Conservation (phyloP, 768 basidiomycete species). For the Tricholomella constricta region DNA sequence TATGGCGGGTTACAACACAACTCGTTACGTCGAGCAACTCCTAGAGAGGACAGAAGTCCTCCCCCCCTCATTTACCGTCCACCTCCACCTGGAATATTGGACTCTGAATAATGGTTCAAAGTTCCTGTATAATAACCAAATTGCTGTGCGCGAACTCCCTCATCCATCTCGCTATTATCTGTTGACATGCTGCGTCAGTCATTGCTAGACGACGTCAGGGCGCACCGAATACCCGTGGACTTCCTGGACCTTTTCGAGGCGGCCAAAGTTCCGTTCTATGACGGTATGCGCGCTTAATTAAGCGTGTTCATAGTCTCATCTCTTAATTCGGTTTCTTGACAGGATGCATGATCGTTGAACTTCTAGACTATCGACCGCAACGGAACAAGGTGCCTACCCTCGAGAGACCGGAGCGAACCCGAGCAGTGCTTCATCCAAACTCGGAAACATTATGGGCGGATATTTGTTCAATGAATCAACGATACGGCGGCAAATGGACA, state of each 20-base stretch:
- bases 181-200: conserved; percentile 44
- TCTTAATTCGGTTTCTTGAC: conserved; percentile 2
- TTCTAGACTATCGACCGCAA: conserved; percentile 73
- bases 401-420: conserved; percentile 62
- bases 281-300: conserved; percentile 52
- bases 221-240: conserved; percentile 83
- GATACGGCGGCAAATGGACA: conserved; percentile 58
- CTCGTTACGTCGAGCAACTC: conserved; percentile 63
- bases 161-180: neutral
- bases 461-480: conserved; percentile 68
- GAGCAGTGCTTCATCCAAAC: conserved; percentile 77
- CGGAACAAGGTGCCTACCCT: conserved; percentile 56
- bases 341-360: conserved; percentile 88
- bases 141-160: conserved; percentile 48
- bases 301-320: neutral
- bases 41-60: conserved; percentile 55
- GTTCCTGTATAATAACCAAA: conserved; percentile 78
- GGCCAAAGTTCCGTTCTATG: conserved; percentile 77
- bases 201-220: conserved; percentile 80
- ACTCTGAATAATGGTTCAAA: conserved; percentile 79
- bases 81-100: conserved; percentile 82
- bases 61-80: conserved; percentile 77
- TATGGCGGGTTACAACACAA: conserved; percentile 77
- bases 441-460: conserved; percentile 80
- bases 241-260: conserved; percentile 80